Percentiles rank a stretch among this genome's conserved stretches.
These are phyloP conservation scores for Scheffersomyces cryptocercus DNA, from an alignment of 1,139 yeast genomes.

Conservation along the genomic window DNA sequence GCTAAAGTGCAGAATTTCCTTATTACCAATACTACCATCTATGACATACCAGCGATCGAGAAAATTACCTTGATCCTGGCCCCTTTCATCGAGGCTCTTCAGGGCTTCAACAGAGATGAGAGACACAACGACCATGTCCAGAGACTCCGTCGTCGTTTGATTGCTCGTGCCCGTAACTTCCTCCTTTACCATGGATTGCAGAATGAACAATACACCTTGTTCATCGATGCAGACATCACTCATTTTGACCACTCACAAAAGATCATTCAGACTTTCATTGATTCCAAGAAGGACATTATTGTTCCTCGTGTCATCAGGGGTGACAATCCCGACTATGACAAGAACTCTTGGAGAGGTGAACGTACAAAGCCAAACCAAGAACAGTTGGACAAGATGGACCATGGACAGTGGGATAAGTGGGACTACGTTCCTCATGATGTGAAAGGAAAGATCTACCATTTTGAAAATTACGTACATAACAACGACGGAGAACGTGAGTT, in stretches of 20 bases:
- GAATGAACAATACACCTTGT: slow-evolving; percentile 40
- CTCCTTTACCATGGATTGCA: slow-evolving; percentile 27
- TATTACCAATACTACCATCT: slow-evolving; percentile 7
- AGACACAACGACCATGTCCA: slow-evolving; percentile 35
- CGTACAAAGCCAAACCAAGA: slow-evolving; percentile 37
- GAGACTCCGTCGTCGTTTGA: slow-evolving; percentile 31
- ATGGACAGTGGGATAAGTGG: slow-evolving; percentile 32
- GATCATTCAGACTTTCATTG: slow-evolving; percentile 32
- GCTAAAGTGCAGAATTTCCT: slow-evolving; percentile 17
- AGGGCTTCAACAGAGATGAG: slow-evolving; percentile 20
- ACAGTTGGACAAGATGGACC: slow-evolving; percentile 33
- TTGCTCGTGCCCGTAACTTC: slow-evolving; percentile 39
- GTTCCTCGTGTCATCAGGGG: slow-evolving; percentile 41
- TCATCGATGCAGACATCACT: slow-evolving; percentile 46
- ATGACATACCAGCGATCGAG: slow-evolving; percentile 8
- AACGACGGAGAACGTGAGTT: slow-evolving; percentile 16
- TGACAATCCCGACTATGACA: slow-evolving; percentile 39
- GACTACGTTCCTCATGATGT: slow-evolving; percentile 43
- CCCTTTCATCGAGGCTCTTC: slow-evolving; percentile 30
- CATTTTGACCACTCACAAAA: slow-evolving; percentile 23
- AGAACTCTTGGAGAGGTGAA: slow-evolving; percentile 50
- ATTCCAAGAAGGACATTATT: slow-evolving; percentile 37
- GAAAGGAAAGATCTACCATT: slow-evolving; percentile 30
- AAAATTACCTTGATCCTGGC: slow-evolving; percentile 31
- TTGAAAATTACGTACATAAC: slow-evolving; percentile 21